phyloP scores from a whole-genome alignment of 1,284 basidiomycete genomes.

The Anthracocystis walkeri region DNA sequence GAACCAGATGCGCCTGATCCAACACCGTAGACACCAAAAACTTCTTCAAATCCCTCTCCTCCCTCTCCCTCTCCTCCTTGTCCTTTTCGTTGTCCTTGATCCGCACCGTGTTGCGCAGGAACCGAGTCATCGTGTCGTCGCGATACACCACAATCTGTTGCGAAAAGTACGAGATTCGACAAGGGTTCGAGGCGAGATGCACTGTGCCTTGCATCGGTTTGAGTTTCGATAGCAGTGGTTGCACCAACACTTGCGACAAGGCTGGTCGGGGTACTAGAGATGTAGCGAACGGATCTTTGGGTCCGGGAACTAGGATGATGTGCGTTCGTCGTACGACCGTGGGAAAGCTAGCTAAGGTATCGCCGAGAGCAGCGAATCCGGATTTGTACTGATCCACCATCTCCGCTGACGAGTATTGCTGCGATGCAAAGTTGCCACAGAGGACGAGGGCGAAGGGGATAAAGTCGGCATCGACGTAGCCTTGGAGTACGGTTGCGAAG shows the following conservation, averaged over 20 bases:
- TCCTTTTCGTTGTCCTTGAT: constrained; percentile 59
- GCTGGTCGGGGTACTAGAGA: constrained; percentile 79
- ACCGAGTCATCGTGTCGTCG: constrained; percentile 91
- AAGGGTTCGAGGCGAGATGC: constrained; percentile 87
- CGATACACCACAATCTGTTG: constrained; percentile 95
- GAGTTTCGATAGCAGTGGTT: constrained; percentile 43
- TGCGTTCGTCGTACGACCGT: constrained; percentile 81
- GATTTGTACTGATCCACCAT: constrained; percentile 83
- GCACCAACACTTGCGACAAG: constrained; percentile 76
- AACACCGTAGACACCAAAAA: constrained; percentile 67
- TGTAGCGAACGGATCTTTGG: constrained; percentile 79
- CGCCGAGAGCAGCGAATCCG: constrained; percentile 75
- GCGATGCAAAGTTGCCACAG: constrained; percentile 90
- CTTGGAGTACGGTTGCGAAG: constrained; percentile 86
- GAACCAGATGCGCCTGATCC: constrained; percentile 77
- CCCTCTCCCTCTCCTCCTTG: constrained; percentile 57
- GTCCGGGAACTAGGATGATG: constrained; percentile 94
- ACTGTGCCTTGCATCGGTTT: constrained; percentile 35
- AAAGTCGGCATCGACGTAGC: constrained; percentile 87
- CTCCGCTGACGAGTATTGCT: constrained; percentile 80
- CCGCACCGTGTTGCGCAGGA: constrained; percentile 80
- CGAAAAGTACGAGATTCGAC: constrained; percentile 91
- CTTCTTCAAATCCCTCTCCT: constrained; percentile 45
- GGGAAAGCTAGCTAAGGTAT: constrained; percentile 84
- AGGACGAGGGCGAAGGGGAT: constrained; percentile 85